A percentile compares a stretch with the other conserved stretches of the same genome.
These are phyloP conservation scores for Exserohilum rostratum DNA, from an alignment of 2,329 filamentous ascomycete species.

Conservation along the genomic window DNA sequence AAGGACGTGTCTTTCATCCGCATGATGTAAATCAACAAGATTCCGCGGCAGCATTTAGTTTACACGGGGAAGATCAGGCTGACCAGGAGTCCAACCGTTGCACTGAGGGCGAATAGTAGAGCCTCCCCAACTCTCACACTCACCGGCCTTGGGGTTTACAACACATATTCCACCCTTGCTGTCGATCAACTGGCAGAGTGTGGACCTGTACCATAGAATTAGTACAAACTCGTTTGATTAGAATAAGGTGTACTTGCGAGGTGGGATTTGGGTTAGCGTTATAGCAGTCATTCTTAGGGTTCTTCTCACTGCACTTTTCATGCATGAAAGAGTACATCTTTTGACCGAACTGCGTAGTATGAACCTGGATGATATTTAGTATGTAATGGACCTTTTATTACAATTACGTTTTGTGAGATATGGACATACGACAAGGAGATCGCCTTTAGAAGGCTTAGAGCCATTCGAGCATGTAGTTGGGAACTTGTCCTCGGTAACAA, in stretches of 20 bases:
- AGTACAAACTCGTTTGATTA: not conserved
- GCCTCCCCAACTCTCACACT: not conserved
- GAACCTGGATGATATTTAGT: not conserved
- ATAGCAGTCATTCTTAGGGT: not conserved
- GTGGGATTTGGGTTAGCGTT: not conserved
- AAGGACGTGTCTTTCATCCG: too few species aligned
- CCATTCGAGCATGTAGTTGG: not conserved
- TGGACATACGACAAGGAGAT: not conserved
- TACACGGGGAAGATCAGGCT: not conserved
- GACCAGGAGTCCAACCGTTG: not conserved
- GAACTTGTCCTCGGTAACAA: not conserved
- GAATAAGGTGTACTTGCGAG: not conserved
- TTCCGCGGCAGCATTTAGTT: too few species aligned
- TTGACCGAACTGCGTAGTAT: not conserved
- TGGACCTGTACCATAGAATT: not conserved
- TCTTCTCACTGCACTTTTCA: not conserved
- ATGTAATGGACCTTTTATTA: not conserved
- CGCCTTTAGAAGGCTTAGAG: not conserved
- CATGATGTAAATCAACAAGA: too few species aligned
- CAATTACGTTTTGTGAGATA: not conserved
- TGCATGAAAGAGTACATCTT: not conserved
- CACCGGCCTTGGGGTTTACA: not conserved
- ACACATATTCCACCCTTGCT: not conserved
- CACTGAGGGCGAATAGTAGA: too few species aligned
- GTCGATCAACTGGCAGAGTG: not conserved